Base-by-base conservation (phyloP, 176 grass and related monocot genomes). In the Dactylis glomerata region DNA sequence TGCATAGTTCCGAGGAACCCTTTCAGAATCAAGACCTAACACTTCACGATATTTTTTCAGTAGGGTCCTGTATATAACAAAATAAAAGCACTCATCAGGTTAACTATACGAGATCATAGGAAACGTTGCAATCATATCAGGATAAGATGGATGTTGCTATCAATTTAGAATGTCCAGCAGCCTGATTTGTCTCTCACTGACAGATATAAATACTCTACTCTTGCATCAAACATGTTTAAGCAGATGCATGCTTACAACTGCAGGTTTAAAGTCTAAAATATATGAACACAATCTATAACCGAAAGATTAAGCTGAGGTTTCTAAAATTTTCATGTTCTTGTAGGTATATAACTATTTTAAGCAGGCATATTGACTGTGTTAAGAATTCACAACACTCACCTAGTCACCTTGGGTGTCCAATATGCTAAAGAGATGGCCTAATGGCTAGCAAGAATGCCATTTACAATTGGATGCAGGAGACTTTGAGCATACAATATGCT, bases 21-120 rank as follows among this genome's bases (percentile, higher is more conserved):
- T 97, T 87, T 72, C 82, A 76, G 76, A 83, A 87, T 97, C 92
- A 82, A 94, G 87, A 63, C 81, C 84, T 79, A 97, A 89, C 41
- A 84, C 68, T 68, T 94, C 86, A 24, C 88, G 87, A 83, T 92
- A 85, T 23, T 81, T 76, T 20, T 79, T 84, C 76, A 97, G 85
- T 67, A 94, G 66, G 76, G 77, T 90, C 83, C 94, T 97, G 91
- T 8, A 79, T 8, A 77, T 64, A 51, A 56, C 72, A 83, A 72
- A 68, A 40, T 11, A 81, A 77, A 69, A 77, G 10, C 16, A 24
- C 20, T 52, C 45, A 70, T 68, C 22, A 88, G 24, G 10, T 80
- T 34, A 59, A 84, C 16, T 44, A 42, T 64, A 36, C 0, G 24
- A 68, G n/a, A 80, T 64, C 16, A 38, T 63, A 80, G 22, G 57